Evolutionary conservation across 2,329 filamentous ascomycete species (phyloP), one percentile per base, ranked within the genome.

Genomic region (Aspergillus eucalypticola): DNA sequence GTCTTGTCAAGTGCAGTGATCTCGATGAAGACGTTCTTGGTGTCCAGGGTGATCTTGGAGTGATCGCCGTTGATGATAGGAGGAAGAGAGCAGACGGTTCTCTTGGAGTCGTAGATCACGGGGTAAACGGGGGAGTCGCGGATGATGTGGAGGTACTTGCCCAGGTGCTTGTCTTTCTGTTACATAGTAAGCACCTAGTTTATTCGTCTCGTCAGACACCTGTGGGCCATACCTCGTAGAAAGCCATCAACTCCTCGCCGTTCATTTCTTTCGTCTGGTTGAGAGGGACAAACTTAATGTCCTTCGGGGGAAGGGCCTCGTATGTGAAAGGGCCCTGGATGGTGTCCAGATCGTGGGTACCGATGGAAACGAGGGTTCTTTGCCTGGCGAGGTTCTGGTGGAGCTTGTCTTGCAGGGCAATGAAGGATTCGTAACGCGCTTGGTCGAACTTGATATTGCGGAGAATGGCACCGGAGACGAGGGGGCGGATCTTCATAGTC

Each of bases 51-150:
- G 75, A 99, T 99, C 80, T 99, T 99, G 71, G 93, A 97, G 79
- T 95, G 93, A 72, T 99, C 87, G 71, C 93, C 88, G 81, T 99
- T 99, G 83, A 99, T 99, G 70, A 99, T 98, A 17, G 95, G 95
- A 1, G 95, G 95, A 70, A 99, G 84, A 7, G 94, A 98, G 79
- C 95, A 94, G 38, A 99, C 92, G 48, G 86, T 87, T 46, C 88
- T 85, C 73, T 96, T 90, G 55, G 91, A 86, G 75, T 99, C 95
- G 77, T 92, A 94, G 73, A 99, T 96, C 72, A 96, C 92, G 21
- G 95, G 95, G 76, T 99, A 99, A 46, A 96, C 90, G 5, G 93
- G 91, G 52, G 91, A 91, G 77, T 98, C 94, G 64, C 89, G 87
- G 75, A 99, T 96, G 70, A 99, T 99, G 79, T 93, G 91, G 48